Evolutionary conservation across 225 moss, liverwort and hornwort species (phyloP).

Genomic region (Polytrichum formosum): DNA sequence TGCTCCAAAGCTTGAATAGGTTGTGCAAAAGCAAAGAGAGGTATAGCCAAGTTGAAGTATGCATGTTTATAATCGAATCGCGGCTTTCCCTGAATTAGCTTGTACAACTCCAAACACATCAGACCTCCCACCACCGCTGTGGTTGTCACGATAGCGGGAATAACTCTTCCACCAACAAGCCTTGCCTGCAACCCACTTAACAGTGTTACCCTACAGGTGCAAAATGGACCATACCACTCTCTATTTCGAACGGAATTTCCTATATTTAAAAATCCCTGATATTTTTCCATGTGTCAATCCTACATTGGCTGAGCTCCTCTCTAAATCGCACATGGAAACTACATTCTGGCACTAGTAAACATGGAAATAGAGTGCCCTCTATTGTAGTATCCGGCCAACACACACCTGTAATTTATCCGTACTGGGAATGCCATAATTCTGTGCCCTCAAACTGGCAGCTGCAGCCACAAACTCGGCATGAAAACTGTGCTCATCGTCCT

Average conservation of each 20-base stretch:
- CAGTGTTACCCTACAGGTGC: too few relatives aligned
- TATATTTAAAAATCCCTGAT: too few relatives aligned
- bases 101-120: conserved; percentile 97
- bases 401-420: conserved; percentile 85
- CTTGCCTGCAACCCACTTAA: conserved; percentile 60
- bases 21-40: conserved; percentile 74
- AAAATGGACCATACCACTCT: neutral
- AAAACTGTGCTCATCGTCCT: conserved; percentile 84
- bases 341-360: too few relatives aligned
- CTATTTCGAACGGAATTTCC: too few relatives aligned
- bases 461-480: conserved; percentile 92
- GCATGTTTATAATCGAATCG: conserved; percentile 71
- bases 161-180: conserved; percentile 73
- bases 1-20: conserved; percentile 82
- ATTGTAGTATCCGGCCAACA: neutral
- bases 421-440: conserved; percentile 89
- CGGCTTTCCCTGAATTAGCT: conserved; percentile 69
- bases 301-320: too few relatives aligned
- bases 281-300: too few relatives aligned
- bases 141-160: conserved; percentile 85
- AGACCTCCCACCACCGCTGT: conserved; percentile 91
- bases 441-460: conserved; percentile 87
- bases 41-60: conserved; percentile 89
- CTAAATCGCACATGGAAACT: too few relatives aligned
- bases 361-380: too few relatives aligned